Conservation (phyloP, 2,329 filamentous ascomycete genomes). For the Sordariomycetes sp. region DNA sequence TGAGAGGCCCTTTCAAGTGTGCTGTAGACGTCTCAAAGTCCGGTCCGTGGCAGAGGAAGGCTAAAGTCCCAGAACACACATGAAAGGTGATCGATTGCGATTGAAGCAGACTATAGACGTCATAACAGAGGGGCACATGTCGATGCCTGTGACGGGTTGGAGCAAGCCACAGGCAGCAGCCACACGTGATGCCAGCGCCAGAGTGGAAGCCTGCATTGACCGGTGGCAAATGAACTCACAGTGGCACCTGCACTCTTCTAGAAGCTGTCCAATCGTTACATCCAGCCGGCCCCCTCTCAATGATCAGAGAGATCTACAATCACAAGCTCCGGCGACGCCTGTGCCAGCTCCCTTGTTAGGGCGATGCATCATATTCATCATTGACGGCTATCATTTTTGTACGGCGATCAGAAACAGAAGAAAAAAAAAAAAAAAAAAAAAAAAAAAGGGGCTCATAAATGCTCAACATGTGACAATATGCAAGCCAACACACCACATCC, state of each 20-base stretch:
- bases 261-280: not conserved
- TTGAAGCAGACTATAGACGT: not conserved
- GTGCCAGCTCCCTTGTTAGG: too few relatives aligned
- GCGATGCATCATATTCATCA: not conserved
- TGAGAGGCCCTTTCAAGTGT: not conserved
- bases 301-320: not conserved
- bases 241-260: not conserved
- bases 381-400: not conserved
- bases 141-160: not conserved
- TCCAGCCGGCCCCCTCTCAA: not conserved
- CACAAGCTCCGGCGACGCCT: too few relatives aligned
- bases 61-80: not conserved
- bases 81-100: not conserved
- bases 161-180: not conserved
- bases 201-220: not conserved
- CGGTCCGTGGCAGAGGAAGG: not conserved
- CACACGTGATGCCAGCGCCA: not conserved
- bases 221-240: not conserved
- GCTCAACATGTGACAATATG: not conserved
- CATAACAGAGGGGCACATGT: constrained; percentile 3
- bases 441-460: not conserved
- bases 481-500: not conserved
- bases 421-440: not conserved
- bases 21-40: not conserved
- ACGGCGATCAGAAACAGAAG: not conserved